Conservation (phyloP, 1,284 basidiomycete genomes). For the Xanthoconium separans region DNA sequence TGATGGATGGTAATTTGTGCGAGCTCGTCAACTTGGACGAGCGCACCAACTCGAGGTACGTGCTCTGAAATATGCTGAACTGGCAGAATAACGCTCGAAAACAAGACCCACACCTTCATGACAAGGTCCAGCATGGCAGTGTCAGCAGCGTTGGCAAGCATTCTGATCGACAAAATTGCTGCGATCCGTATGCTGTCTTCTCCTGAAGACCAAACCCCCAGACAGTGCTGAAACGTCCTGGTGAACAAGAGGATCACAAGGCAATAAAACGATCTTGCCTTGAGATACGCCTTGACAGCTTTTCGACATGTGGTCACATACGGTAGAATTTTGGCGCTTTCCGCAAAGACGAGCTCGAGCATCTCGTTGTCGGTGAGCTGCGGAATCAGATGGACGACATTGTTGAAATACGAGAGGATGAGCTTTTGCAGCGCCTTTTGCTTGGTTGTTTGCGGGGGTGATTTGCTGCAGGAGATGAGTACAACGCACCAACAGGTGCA, state of each 20-base stretch:
- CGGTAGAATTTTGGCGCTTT: slow-evolving; percentile 85
- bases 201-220: slow-evolving; percentile 81
- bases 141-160: slow-evolving; percentile 78
- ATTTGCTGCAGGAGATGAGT: slow-evolving; percentile 51
- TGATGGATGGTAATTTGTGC: slow-evolving; percentile 91
- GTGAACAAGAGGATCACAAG: neutral
- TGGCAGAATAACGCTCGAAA: neutral
- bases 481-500: neutral
- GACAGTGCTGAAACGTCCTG: slow-evolving; percentile 57
- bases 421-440: slow-evolving; percentile 84
- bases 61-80: slow-evolving; percentile 50
- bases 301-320: slow-evolving; percentile 84
- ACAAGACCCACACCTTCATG: slow-evolving; percentile 64
- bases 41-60: slow-evolving; percentile 83
- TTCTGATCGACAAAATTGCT: slow-evolving; percentile 85
- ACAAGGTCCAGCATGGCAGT: slow-evolving; percentile 83
- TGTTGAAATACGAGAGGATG: slow-evolving; percentile 87
- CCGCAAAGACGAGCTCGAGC: slow-evolving; percentile 72
- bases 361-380: slow-evolving; percentile 73
- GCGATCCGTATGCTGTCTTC: slow-evolving; percentile 85
- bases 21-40: slow-evolving; percentile 81
- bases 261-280: slow-evolving; percentile 44
- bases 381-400: slow-evolving; percentile 75
- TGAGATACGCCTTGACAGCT: slow-evolving; percentile 81
- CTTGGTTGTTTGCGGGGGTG: slow-evolving; percentile 72